Evolutionary conservation across 139 green algal genomes (phyloP), one percentile per base, ranked within the genome.

Genomic region (Coelastrella sp.): DNA sequence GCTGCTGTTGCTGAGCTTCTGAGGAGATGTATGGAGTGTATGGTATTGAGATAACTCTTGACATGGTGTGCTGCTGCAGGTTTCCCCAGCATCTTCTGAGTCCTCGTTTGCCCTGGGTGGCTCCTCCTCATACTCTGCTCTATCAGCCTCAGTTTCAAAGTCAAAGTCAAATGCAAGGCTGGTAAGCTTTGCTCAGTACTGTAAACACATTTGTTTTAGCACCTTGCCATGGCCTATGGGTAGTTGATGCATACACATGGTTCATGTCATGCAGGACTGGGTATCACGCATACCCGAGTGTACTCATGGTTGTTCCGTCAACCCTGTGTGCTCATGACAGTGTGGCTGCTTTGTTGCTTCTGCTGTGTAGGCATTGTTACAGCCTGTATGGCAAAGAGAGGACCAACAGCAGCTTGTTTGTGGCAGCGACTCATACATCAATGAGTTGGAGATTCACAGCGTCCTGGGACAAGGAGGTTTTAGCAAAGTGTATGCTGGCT

Each of bases 401-500:
- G 68, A 77, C 68, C 53, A 77, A 38, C 68, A 77, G 37, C 38
- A 59, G 23, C 38, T 59, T 57, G 68, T 48, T 21, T 59, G 68
- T 38, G 34, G 27, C 38, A 77, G 68, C 30, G 53, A 64, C 6
- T 27, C 21, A 27, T 79, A 62, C 41, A 3, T 79, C 7, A 41
- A 57, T 19, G 71, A 79, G 41, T 30, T 79, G 25, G 25, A 79
- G 41, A 23, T 79, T 25, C 41, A 79, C 71, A 79, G 41, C n/a
- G 30, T 62, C 38, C 30, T 79, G 71, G 71, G 71, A n/a, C 41
- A 57, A 3, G 71, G 71, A 2, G 71, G 71, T 21, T 79, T 79
- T n/a, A 41, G 40, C 7, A 79, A 41, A 37, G 71, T 79, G 71
- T 79, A 79, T 79, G 41, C 71, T 9, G 71, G 71, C 11, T 63